Percentiles rank a stretch among this genome's conserved stretches.
These are phyloP conservation scores for Spathaspora girioi DNA, from an alignment of 805 yeast genomes.

Conservation along the genomic window DNA sequence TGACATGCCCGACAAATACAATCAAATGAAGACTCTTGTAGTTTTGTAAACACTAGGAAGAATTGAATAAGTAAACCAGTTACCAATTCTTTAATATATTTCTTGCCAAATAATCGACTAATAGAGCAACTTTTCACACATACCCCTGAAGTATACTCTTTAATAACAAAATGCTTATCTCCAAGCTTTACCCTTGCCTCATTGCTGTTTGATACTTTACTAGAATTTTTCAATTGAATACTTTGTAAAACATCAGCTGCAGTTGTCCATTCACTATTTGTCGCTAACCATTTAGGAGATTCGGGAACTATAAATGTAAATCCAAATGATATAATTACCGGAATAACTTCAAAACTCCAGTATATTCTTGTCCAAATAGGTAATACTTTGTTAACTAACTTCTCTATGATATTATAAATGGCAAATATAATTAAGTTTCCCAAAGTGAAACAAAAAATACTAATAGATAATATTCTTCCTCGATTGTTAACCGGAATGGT, in stretches of 20 bases:
- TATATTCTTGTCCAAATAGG: conserved; percentile 2
- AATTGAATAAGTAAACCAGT: conserved; percentile 38
- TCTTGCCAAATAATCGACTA: conserved; percentile 28
- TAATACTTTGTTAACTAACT: background rate
- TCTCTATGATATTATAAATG: conserved; percentile 1
- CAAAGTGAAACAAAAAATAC: background rate
- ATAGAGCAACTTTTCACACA: conserved; percentile 19
- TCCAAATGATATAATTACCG: conserved; percentile 16
- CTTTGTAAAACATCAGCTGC: conserved; percentile 22
- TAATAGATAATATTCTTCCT: conserved; percentile 20
- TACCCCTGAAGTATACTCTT: conserved; percentile 19
- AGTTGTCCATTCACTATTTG: conserved; percentile 30
- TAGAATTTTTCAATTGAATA: conserved; percentile 5
- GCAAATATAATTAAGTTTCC: conserved; percentile 2
- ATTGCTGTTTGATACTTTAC: conserved; percentile 11
- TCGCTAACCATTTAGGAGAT: conserved; percentile 28
- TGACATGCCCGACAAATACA: conserved; percentile 49
- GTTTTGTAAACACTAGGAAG: conserved; percentile 41
- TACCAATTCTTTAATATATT: conserved; percentile 30
- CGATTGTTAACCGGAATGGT: conserved; percentile 17
- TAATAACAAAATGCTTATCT: conserved; percentile 21
- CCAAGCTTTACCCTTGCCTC: conserved; percentile 8
- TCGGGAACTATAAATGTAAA: conserved; percentile 23
- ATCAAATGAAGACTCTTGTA: conserved; percentile 39
- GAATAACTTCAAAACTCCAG: conserved; percentile 19